These are phyloP conservation scores for Naganishia sp. DNA, from an alignment of 1,284 basidiomycete genomes.

Conservation along the genomic window DNA sequence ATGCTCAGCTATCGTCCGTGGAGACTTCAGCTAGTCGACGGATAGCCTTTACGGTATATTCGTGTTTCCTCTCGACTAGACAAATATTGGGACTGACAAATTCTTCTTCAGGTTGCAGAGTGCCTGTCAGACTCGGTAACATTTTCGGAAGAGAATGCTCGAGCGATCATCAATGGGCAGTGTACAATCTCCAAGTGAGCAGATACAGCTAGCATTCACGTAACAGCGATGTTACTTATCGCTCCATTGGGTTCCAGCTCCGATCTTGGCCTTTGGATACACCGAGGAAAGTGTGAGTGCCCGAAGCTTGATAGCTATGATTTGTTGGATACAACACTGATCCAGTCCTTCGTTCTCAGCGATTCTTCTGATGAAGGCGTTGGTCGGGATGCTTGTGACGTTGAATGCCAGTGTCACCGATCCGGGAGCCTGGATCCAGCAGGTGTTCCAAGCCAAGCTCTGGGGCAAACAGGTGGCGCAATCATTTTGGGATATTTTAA, in stretches of 20 bases:
- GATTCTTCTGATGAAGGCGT: background rate
- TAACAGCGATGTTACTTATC: background rate
- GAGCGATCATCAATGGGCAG: background rate
- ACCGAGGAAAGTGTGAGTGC: background rate
- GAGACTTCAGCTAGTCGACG: background rate
- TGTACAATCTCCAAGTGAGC: constrained; percentile 3
- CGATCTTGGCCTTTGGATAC: constrained; percentile 11
- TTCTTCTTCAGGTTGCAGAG: constrained; percentile 1
- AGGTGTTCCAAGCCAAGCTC: background rate
- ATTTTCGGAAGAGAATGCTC: constrained; percentile 12
- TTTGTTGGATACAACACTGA: no score
- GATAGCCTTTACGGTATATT: constrained; percentile 6
- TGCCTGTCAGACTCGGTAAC: constrained; percentile 13
- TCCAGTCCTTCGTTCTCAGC: background rate
- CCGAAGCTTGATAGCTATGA: background rate
- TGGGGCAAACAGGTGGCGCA: background rate
- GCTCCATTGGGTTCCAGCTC: background rate
- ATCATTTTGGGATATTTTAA: constrained; percentile 3
- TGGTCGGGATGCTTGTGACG: background rate
- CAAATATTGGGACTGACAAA: background rate
- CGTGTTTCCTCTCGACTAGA: no score
- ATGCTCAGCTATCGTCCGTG: background rate
- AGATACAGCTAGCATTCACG: background rate
- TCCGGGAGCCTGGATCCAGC: background rate
- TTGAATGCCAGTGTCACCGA: background rate